phyloP scores from a whole-genome alignment of 1,284 basidiomycete species.

The Exobasidium rhododendri region DNA sequence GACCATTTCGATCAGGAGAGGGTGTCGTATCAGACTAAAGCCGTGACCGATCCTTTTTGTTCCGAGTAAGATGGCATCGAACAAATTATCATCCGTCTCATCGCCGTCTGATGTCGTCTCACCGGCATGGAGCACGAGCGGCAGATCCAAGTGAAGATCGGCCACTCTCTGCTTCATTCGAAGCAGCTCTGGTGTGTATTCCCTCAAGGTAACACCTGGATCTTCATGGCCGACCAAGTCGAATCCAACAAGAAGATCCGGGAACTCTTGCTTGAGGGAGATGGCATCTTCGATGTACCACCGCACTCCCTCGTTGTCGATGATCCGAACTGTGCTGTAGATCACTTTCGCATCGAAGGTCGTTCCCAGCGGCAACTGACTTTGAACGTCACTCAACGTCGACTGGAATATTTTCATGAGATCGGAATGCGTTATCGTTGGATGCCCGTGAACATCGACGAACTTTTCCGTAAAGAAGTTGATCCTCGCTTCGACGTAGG shows the following conservation, averaged over 20 bases:
- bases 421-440: conserved; percentile 64
- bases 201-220: conserved; percentile 62
- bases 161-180: conserved; percentile 64
- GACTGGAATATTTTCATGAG: conserved; percentile 64
- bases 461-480: conserved; percentile 68
- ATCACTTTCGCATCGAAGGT: conserved; percentile 54
- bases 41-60: conserved; percentile 77
- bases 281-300: conserved; percentile 73
- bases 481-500: conserved; percentile 68
- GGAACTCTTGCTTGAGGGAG: conserved; percentile 69
- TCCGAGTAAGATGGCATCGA: conserved; percentile 71
- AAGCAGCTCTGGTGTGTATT: conserved; percentile 66
- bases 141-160: conserved; percentile 65
- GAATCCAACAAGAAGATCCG: conserved; percentile 71
- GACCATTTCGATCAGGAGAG: conserved; percentile 67
- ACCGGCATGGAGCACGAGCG: conserved; percentile 75
- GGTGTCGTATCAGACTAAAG: conserved; percentile 71
- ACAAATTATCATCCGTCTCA: conserved; percentile 68
- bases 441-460: conserved; percentile 62
- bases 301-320: conserved; percentile 63
- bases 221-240: conserved; percentile 77
- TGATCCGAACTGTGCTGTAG: conserved; percentile 66
- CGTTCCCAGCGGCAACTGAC: conserved; percentile 16
- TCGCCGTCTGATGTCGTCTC: conserved; percentile 71
- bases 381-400: conserved; percentile 60